These are phyloP conservation scores for Lagerstroemia speciosa DNA, from an alignment of 345 rosid genomes.

Conservation along the genomic window DNA sequence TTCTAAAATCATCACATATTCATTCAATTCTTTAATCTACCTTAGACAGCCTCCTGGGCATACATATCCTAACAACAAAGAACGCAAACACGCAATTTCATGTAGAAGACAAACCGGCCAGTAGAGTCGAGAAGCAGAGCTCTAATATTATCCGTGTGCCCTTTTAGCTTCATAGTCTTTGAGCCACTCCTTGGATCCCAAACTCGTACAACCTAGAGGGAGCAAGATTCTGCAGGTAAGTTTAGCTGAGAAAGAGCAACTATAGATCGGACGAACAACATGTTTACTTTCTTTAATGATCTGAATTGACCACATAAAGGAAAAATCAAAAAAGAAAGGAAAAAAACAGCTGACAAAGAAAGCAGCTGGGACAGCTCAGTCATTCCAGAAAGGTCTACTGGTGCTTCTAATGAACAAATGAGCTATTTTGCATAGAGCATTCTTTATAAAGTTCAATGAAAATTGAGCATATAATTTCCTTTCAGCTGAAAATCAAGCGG, in stretches of 20 bases:
- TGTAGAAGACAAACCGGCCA: slow-evolving; percentile 57
- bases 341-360: not conserved
- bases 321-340: not conserved
- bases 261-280: not conserved
- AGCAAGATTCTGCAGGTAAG: slow-evolving; percentile 6
- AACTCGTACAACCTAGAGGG: slow-evolving; percentile 82
- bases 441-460: not conserved
- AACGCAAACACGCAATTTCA: slow-evolving; percentile 5
- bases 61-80: not conserved
- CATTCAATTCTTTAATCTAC: not conserved
- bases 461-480: not conserved
- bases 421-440: not conserved
- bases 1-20: not conserved
- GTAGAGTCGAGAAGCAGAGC: slow-evolving; percentile 85
- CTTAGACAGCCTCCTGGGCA: not conserved
- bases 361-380: not conserved
- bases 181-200: slow-evolving; percentile 99
- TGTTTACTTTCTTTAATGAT: not conserved
- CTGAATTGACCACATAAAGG: not conserved
- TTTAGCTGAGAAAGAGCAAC: not conserved
- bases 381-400: not conserved
- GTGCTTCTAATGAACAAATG: not conserved
- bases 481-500: not conserved
- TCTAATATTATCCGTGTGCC: slow-evolving; percentile 93
- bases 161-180: slow-evolving; percentile 91